Evolutionary conservation across 768 basidiomycete genomes (phyloP).

Genomic region (Kwoniella bestiolae): DNA sequence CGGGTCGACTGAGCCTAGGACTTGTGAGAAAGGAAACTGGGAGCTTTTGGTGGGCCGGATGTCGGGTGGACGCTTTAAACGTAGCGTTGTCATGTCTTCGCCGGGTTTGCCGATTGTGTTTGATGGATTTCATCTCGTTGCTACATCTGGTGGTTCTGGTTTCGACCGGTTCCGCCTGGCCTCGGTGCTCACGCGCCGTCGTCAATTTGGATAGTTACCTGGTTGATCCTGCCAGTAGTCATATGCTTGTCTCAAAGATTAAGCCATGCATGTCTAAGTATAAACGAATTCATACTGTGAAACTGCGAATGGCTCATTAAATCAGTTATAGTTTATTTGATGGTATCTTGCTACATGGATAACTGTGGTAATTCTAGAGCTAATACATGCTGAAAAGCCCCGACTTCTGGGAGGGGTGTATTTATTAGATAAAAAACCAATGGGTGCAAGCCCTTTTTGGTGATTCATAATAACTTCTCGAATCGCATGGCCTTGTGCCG

Average conservation of each 20-base stretch:
- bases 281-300: constrained; percentile 74
- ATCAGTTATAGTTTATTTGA: constrained; percentile 83
- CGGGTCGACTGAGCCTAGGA: constrained; percentile 58
- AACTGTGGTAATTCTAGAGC: constrained; percentile 80
- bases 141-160: constrained; percentile 15
- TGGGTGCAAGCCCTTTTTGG: constrained; percentile 59
- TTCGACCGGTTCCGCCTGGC: neutral
- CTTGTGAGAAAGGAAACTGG: constrained; percentile 62
- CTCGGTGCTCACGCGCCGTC: neutral
- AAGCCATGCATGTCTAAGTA: constrained; percentile 83
- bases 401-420: constrained; percentile 72
- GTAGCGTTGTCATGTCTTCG: neutral
- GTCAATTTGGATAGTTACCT: constrained; percentile 68
- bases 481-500: constrained; percentile 74
- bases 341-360: constrained; percentile 75
- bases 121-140: constrained; percentile 9
- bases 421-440: constrained; percentile 74
- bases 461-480: constrained; percentile 77
- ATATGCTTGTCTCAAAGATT: constrained; percentile 84
- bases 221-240: constrained; percentile 84
- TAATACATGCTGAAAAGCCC: constrained; percentile 74
- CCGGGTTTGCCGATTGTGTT: neutral
- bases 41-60: constrained; percentile 42
- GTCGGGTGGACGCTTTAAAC: constrained; percentile 59
- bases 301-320: constrained; percentile 83